These are phyloP conservation scores for Suaeda aralocaspica DNA, from an alignment of 148 eudicot species.

Conservation along the genomic window DNA sequence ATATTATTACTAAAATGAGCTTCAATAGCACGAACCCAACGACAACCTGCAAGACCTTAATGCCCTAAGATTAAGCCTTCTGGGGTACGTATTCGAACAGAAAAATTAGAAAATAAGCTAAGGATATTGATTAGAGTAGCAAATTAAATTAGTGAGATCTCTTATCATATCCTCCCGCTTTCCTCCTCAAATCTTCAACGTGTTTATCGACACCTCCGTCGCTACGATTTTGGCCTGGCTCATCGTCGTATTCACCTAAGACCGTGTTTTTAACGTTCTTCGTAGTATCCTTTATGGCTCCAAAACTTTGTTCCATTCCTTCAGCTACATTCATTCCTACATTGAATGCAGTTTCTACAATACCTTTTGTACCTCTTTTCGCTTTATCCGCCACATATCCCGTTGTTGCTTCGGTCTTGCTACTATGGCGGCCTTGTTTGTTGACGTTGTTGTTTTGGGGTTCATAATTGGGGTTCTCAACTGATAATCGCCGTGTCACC, in stretches of 20 bases:
- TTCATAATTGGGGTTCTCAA: neutral
- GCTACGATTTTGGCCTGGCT: neutral
- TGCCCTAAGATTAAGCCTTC: no score
- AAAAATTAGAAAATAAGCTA: no score
- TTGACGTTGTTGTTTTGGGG: neutral
- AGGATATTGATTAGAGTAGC: no score
- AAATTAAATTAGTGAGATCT: neutral
- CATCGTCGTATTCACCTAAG: conserved; percentile 21
- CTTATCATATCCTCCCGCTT: conserved; percentile 32
- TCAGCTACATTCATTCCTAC: conserved; percentile 33
- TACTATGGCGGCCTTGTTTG: neutral
- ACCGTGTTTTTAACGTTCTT: conserved; percentile 31
- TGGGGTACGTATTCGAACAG: no score
- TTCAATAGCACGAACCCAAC: no score
- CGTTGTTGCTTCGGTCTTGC: conserved; percentile 7
- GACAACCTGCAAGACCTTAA: no score
- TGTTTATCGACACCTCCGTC: conserved; percentile 18
- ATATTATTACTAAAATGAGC: no score
- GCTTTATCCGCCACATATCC: conserved; percentile 31
- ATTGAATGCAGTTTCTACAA: conserved; percentile 37
- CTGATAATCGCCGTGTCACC: neutral
- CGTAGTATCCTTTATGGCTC: conserved; percentile 34
- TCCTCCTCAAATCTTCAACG: conserved; percentile 37
- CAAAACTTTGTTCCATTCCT: conserved; percentile 41
- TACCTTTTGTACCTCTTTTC: conserved; percentile 31